Evolutionary conservation across 148 eudicot genomes (phyloP), one percentile per base, ranked within the genome.

Genomic region (Cornus controversa): DNA sequence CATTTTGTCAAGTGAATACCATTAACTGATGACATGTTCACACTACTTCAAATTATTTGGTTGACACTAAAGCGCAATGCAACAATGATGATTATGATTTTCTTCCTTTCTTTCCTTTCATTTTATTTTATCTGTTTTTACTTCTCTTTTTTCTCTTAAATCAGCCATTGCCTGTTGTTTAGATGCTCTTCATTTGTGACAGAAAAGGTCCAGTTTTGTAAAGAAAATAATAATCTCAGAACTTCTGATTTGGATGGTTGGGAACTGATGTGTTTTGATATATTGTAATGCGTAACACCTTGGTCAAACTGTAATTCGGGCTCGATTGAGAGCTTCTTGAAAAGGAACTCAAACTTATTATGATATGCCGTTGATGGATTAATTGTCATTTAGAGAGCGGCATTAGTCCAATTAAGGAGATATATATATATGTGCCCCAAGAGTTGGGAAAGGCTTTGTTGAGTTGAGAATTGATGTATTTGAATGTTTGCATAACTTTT

Each of bases 1-100:
- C 66, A 36, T 40, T 67, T 75, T 75, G 47, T 26, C 50, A 36
- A 69, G 66, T 70, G 14, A 25, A 65, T 14, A 45, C 63, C 50
- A 27, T 67, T 66, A 10, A 45, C 24, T 50, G 22, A 67, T 23
- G 58, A 40, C 29, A 36, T 62, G 7, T 24, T 60, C 67, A 8
- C 40, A 9, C 50, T 66, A 40, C 70, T 66, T 66, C 27, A 10
- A 8, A 10, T 26, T 66, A 11, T 66, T 54, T 54, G 62, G 62
- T 54, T 54, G 1, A 54, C 16, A 54, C 62, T 54, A 54, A 54
- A 14, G 2, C 15, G 62, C 62, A 54, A 54, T 5, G 62, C 16
- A 15, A 54, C 50, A 54, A 14, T 14, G 62, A 54, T 54, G 22
- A 54, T 54, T 54, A 54, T 14, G n/a, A 13, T 54, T 54, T 54